Evolutionary conservation across 305 asterid genomes (phyloP), one percentile per base, ranked within the genome.

Genomic region (Fraxinus nigra): DNA sequence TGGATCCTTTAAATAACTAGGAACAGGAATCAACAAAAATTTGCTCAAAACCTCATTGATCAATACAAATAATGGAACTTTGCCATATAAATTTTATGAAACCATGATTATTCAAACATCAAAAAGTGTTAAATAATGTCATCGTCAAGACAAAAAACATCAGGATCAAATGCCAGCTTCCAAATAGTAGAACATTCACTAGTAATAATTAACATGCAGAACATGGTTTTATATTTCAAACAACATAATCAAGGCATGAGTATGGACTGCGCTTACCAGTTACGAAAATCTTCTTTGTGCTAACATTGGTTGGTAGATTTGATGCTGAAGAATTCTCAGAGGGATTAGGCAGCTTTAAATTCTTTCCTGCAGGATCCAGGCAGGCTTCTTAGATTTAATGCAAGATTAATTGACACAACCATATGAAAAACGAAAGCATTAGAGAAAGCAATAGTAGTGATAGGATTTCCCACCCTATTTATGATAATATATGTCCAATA

Each of bases 271-370:
- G 61, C 82, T 80, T 87, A 94, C 99, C 99, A 37, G 98, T 94
- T 56, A 95, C 88, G 73, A 95, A 95, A 84, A 94, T 92, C 90
- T 92, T 95, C 93, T 95, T 95, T 22, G 98, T 93, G 83, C 77
- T 88, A 82, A 93, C 77, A 84, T 90, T 83, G 82, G 85, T 78
- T 38, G 92, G 83, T 77, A 48, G 84, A 79, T 73, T 89, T 51
- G 90, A 77, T 30, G 87, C 84, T 65, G 92, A 79, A 78, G 90
- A 83, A 84, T 87, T 88, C 83, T 80, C 83, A 4, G 85, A 69
- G 81, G 80, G 82, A 69, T 82, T 24, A 16, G 83, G 65, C 14
- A 35, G 77, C 80, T 81, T 75, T 34, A 76, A 74, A 72, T 80
- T 85, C 35, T 73, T 85, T 84, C 93, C 94, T 90, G 91, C 84